Evolutionary conservation across 2,329 filamentous ascomycete species (phyloP), one percentile per base, ranked within the genome.

Genomic region (Dothideomycetes sp.): DNA sequence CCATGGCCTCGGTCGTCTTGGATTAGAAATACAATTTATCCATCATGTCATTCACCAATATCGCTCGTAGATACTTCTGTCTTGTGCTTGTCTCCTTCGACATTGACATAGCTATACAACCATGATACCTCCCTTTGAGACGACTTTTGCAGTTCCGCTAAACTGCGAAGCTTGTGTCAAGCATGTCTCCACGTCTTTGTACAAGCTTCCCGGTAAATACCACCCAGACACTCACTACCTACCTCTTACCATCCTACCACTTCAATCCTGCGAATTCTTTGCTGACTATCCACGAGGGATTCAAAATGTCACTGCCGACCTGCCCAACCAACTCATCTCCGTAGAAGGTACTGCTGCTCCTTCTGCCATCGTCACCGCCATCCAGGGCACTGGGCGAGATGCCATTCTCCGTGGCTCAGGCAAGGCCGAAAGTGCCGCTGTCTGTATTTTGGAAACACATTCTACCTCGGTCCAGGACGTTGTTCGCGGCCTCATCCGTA

Each of bases 381-480:
- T 96, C 49, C 84, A 95, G 66, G 71, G 74, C 31, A 95, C 88
- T 8, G 91, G 91, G 38, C 78, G 87, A 55, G 89, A 96, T 74
- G 89, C 89, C 32, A 95, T 98, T 56, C 67, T 98, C 44, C 81
- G 91, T 51, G 91, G 91, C 41, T 88, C 83, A 45, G 91, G 91
- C 48, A 75, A 73, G 52, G 81, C 85, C 57, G 81, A 95, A 64
- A 85, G 85, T 88, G 84, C 87, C 20, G 86, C 89, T 31, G 91
- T 98, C 30, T 94, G 88, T 64, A 96, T 98, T 56, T 77, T 98
- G 46, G 91, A 98, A 69, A 93, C 86, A 43, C 79, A 85, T 55
- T 73, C 78, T 32, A 65, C 62, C 25, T 61, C 63, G 43, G 73
- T 79, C 42, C 60, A 67, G 49, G 73, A 81, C 54, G 71, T 83